Conservation (phyloP, 1,284 basidiomycete genomes). For the Ganoderma meredithae region DNA sequence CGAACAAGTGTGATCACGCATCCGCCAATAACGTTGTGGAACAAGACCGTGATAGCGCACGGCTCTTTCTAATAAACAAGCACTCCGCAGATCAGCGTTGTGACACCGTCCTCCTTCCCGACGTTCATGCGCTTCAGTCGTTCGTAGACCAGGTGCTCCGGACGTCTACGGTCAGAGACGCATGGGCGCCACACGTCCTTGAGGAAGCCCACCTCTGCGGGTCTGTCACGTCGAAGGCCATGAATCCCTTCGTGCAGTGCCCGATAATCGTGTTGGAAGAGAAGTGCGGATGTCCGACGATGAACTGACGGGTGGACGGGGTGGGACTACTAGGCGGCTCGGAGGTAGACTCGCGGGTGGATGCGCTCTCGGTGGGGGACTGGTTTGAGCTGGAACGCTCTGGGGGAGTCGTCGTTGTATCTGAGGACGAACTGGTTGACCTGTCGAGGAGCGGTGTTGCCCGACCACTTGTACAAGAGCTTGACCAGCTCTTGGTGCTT, state of each 20-base stretch:
- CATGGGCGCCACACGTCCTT: slow-evolving; percentile 23
- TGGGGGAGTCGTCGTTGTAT: no score
- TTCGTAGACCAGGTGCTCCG: slow-evolving; percentile 18
- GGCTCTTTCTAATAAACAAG: background rate
- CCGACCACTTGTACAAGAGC: background rate
- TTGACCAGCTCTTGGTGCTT: background rate
- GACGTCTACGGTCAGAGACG: slow-evolving; percentile 10
- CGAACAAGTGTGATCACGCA: no score
- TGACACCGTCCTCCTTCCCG: background rate
- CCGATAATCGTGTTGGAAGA: background rate
- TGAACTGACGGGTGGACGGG: no score
- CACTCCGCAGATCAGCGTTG: slow-evolving; percentile 17
- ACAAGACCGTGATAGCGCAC: no score
- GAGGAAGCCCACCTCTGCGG: slow-evolving; percentile 3
- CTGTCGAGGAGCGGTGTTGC: background rate
- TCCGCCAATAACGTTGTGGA: no score
- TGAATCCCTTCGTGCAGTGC: slow-evolving; percentile 15
- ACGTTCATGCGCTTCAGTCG: background rate
- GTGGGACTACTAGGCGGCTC: no score
- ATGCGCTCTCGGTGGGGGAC: no score
- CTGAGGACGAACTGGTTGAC: background rate
- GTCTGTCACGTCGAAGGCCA: slow-evolving; percentile 9
- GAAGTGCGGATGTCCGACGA: no score
- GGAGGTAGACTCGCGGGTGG: no score
- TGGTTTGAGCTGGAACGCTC: no score